Evolutionary conservation across 768 basidiomycete genomes (phyloP).

Genomic region (Leccinellum luteum): DNA sequence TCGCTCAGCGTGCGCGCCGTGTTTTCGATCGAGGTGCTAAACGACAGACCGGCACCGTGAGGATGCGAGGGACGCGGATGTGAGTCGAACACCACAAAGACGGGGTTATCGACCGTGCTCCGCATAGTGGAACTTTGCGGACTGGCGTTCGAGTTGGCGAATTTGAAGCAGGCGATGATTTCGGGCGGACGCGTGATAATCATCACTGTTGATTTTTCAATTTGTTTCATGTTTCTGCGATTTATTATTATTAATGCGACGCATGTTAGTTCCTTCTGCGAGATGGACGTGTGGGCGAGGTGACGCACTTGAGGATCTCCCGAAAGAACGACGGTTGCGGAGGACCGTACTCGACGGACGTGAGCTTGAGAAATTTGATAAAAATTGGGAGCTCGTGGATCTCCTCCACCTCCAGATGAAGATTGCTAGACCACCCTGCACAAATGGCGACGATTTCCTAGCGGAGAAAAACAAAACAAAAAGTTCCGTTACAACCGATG

Average conservation of each 20-base stretch:
- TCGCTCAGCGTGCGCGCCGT: slow-evolving; percentile 44
- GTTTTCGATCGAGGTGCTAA: slow-evolving; percentile 45
- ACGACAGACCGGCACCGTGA: slow-evolving; percentile 55
- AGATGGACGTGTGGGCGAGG: neutral
- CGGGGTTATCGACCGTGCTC: slow-evolving; percentile 14
- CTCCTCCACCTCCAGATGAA: slow-evolving; percentile 58
- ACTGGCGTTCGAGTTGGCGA: slow-evolving; percentile 9
- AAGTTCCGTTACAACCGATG: neutral
- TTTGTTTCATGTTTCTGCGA: slow-evolving; percentile 24
- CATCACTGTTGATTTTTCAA: slow-evolving; percentile 32
- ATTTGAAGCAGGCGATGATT: slow-evolving; percentile 53
- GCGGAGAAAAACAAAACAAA: neutral
- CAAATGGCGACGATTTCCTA: slow-evolving; percentile 62
- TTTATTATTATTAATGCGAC: neutral
- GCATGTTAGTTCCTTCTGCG: neutral
- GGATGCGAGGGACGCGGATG: slow-evolving; percentile 61
- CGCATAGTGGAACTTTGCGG: neutral
- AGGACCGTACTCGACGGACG: slow-evolving; percentile 35
- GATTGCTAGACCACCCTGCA: slow-evolving; percentile 48
- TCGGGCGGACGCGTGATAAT: slow-evolving; percentile 73
- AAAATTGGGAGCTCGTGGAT: slow-evolving; percentile 51
- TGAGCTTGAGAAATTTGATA: slow-evolving; percentile 35
- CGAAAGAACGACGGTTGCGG: slow-evolving; percentile 40
- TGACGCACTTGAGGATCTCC: slow-evolving; percentile 25
- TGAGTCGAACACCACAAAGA: slow-evolving; percentile 66